Evolutionary conservation across 441 rosid genomes (phyloP).

Genomic region (Viola pubescens): DNA sequence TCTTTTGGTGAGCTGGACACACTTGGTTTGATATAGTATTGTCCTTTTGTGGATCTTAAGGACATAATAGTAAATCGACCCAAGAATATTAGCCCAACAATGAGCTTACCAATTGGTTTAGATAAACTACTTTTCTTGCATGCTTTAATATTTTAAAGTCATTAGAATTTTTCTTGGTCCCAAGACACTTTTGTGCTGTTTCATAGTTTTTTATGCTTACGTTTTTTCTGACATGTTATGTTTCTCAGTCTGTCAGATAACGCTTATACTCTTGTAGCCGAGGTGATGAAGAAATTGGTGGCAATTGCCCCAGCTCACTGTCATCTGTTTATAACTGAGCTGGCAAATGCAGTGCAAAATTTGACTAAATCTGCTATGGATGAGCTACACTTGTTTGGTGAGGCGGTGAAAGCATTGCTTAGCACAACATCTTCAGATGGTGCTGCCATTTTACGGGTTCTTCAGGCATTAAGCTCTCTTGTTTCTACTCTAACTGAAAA

Average conservation of each 20-base stretch:
- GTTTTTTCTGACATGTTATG: slow-evolving; percentile 16
- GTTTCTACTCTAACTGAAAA: slow-evolving; percentile 46
- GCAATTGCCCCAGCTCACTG: slow-evolving; percentile 74
- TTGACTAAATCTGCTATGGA: slow-evolving; percentile 74
- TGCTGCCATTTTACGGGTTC: slow-evolving; percentile 83
- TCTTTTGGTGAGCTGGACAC: no score
- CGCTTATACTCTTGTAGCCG: slow-evolving; percentile 83
- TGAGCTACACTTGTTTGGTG: slow-evolving; percentile 78
- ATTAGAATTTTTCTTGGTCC: no score
- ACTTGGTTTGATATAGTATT: no score
- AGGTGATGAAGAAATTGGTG: slow-evolving; percentile 87
- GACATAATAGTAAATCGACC: no score
- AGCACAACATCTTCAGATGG: slow-evolving; percentile 80
- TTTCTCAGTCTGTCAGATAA: slow-evolving; percentile 84
- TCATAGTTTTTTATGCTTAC: background rate
- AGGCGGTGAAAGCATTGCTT: slow-evolving; percentile 74
- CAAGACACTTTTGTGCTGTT: no score
- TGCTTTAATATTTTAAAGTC: no score
- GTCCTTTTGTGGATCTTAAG: no score
- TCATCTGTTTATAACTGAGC: slow-evolving; percentile 74
- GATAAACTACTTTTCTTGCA: no score
- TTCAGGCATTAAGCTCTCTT: slow-evolving; percentile 88
- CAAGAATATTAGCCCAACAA: no score
- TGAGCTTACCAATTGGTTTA: no score
- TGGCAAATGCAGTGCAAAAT: slow-evolving; percentile 66